Percentiles rank a stretch among this genome's conserved stretches.
phyloP scores from a whole-genome alignment of 306 rosid genomes.

The Cicer cuneatum region DNA sequence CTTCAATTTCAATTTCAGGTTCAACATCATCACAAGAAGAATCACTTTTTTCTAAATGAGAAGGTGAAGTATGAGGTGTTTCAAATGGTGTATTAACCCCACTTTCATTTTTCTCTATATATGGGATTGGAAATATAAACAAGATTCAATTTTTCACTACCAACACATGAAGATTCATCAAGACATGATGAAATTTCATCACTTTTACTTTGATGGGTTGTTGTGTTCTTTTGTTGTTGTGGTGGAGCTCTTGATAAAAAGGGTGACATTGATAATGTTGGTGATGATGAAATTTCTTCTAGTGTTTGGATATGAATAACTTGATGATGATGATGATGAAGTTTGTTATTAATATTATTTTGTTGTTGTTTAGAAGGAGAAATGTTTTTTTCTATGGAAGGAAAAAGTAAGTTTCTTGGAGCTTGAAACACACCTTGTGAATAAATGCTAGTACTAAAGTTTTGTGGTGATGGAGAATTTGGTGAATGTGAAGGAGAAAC shows the following conservation, averaged over 20 bases:
- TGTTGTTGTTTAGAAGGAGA: constrained; percentile 25
- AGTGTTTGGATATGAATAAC: constrained; percentile 55
- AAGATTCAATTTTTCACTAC: constrained; percentile 47
- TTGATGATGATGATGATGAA: constrained; percentile 47
- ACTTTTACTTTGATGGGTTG: background rate
- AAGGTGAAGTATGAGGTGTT: constrained; percentile 88
- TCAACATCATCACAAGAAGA: constrained; percentile 53
- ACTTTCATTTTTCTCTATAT: constrained; percentile 48
- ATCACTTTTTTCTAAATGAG: constrained; percentile 57
- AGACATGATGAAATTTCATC: constrained; percentile 29
- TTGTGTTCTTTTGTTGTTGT: constrained; percentile 36
- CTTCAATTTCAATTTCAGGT: constrained; percentile 4
- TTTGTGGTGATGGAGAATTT: constrained; percentile 45
- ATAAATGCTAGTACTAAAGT: constrained; percentile 51
- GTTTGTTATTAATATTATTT: constrained; percentile 36
- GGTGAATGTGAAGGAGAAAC: constrained; percentile 38
- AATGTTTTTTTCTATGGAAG: constrained; percentile 38
- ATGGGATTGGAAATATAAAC: constrained; percentile 94
- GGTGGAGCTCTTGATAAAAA: constrained; percentile 46
- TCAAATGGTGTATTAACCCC: constrained; percentile 68
- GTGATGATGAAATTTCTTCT: constrained; percentile 43
- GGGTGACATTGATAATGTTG: constrained; percentile 51
- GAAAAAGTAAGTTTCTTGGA: constrained; percentile 79
- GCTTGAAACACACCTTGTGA: constrained; percentile 82
- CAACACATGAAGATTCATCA: constrained; percentile 9